Evolutionary conservation across 305 asterid genomes (phyloP), one percentile per base, ranked within the genome.

Genomic region (Withania somnifera): DNA sequence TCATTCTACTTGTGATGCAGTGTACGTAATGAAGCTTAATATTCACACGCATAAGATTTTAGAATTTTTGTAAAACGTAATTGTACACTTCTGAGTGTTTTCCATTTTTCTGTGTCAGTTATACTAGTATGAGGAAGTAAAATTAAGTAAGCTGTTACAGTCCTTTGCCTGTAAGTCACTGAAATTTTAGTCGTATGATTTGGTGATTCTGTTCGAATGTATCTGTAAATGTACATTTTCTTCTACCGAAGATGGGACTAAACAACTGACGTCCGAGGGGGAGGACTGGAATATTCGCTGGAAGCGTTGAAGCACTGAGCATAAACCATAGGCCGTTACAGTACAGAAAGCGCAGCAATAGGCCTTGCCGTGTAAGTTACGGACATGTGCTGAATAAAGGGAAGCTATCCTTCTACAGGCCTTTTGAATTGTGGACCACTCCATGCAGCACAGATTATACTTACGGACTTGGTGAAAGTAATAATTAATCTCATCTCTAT

Each of bases 321-420:
- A 30, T 42, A 4, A 14, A 40, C n/a, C 6, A 4, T 20, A 73
- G 42, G 79, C 77, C 19, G 40, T 38, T 24, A 47, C 42, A 73
- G 26, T 73, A 26, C 38, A 71, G 42, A 61, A 40, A 42, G 42
- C 22, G 57, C 15, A 47, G 79, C 26, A 26, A 8, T 24, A 73
- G 79, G 87, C 89, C 90, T 88, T 91, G 91, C 91, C 88, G 89
- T 87, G 87, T 88, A 90, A 93, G 95, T 86, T 83, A 91, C 89
- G 90, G 88, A 85, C 93, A 88, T 85, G 92, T 90, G 92, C 81
- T 84, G 42, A 73, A 83, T 79, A 66, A 28, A 63, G 79, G 85
- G 81, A 66, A 78, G 78, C 60, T n/a, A n/a, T n/a, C n/a, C n/a
- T n/a, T n/a, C n/a, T n/a, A n/a, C 88, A 86, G 80, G 81, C 9